Evolutionary conservation across 352 stramenopile genomes (phyloP).

Genomic region (Halophytophthora polymorphica): DNA sequence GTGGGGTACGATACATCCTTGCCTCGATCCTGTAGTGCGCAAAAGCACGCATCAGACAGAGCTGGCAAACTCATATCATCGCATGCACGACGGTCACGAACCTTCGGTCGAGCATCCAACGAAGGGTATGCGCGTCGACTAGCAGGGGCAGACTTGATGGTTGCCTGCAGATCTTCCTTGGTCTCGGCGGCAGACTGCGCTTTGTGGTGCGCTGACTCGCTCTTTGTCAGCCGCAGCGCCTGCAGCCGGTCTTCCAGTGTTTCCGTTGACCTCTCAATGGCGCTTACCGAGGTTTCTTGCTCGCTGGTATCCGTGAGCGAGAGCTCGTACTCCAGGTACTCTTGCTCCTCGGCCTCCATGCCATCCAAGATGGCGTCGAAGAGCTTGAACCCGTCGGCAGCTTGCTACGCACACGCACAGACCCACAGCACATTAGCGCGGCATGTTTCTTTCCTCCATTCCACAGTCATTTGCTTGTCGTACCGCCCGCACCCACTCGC

Average conservation of each 20-base stretch:
- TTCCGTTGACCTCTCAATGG: conserved; percentile 14
- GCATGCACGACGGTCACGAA: conserved; percentile 4
- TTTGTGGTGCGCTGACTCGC: conserved; percentile 19
- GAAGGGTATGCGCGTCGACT: conserved; percentile 3
- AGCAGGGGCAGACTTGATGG: conserved; percentile 3
- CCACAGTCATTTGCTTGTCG: neutral
- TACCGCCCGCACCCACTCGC: conserved; percentile 65
- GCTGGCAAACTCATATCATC: neutral
- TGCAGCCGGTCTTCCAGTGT: conserved; percentile 54
- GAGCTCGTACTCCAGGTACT: conserved; percentile 55
- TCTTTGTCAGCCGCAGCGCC: conserved; percentile 44
- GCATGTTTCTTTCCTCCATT: neutral
- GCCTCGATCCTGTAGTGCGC: conserved; percentile 21
- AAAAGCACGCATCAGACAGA: neutral
- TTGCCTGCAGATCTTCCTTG: conserved; percentile 9
- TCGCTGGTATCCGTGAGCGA: conserved; percentile 28
- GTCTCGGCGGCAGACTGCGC: conserved; percentile 6
- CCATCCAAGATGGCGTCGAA: conserved; percentile 80
- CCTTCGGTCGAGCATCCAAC: conserved; percentile 21
- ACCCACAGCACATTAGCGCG: conserved; percentile 3
- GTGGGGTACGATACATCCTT: conserved; percentile 49
- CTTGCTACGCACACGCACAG: conserved; percentile 45
- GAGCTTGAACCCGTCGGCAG: conserved; percentile 48
- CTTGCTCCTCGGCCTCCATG: conserved; percentile 66
- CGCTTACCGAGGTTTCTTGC: conserved; percentile 10